Conservation (phyloP, 129 eudicot genomes). For the Helianthus annuus region HanXRQr2.0-SUNRISE NC_035448.2:134139861-134140360, state of each 20-base stretch:
- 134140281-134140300: not conserved
- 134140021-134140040: not conserved
- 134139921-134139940: not conserved
- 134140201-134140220: not conserved
- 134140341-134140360: too few species aligned
- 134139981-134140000: not conserved
- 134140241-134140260: not conserved
- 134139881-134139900: not conserved
- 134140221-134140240: not conserved
- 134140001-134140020: not conserved
- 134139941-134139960: not conserved
- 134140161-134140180: constrained; percentile 19
- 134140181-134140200: constrained; percentile 9
- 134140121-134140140: constrained; percentile 20
- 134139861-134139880: too few species aligned
- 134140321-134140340: too few species aligned
- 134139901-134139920: not conserved
- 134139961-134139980: constrained; percentile 4
- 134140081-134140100: constrained; percentile 31
- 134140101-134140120: constrained; percentile 29
- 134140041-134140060: constrained; percentile 14
- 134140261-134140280: not conserved
- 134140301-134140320: not conserved
- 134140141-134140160: constrained; percentile 31
- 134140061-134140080: constrained; percentile 14